Evolutionary conservation across 768 basidiomycete genomes (phyloP), one percentile per base, ranked within the genome.

Genomic region (Russula sp.): DNA sequence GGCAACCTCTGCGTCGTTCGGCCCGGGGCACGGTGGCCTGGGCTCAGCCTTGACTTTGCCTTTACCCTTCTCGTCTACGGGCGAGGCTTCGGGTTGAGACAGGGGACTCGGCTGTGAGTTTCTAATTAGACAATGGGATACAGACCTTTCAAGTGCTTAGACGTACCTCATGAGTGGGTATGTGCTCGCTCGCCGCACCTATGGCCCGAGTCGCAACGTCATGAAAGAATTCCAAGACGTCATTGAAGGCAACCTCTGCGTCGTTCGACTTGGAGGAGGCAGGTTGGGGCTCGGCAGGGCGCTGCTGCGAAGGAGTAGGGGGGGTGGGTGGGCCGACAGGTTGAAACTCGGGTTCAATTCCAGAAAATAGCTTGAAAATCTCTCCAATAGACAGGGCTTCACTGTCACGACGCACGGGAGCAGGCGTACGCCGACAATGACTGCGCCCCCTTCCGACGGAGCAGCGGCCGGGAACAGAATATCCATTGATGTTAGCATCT

Each of bases 41-140:
- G 20, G 53, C 18, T 60, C 53, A 22, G 57, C 57, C 16, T 44
- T 59, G 10, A 32, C 63, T 18, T 63, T 63, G 1, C 62, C 57
- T 27, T 55, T 64, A 0, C 53, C 58, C 22, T 55, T 64, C 18
- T 6, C 48, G 7, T 55, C 39, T 31, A 10, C 57, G 11, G 44
- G 45, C 14, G 20, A 16, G 16, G 37, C 51, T 13, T 58, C 51
- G 3, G 45, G 20, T 27, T 55, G 57, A 11, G 54, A n/a, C 20
- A n/a, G 1, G 8, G 32, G 4, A 32, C 16, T 16, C 18, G 39
- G 20, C 57, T 64, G 16, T 31, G 14, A 7, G 51, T 18, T 4
- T n/a, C 14, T 22, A 32, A 6, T 64, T 13, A 64, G 63, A 55
- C 22, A 32, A 35, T 27, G 3, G 6, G 1, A 16, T 22, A n/a